phyloP scores from a whole-genome alignment of 2,329 filamentous ascomycete species.

The Fusarium sp. region DNA sequence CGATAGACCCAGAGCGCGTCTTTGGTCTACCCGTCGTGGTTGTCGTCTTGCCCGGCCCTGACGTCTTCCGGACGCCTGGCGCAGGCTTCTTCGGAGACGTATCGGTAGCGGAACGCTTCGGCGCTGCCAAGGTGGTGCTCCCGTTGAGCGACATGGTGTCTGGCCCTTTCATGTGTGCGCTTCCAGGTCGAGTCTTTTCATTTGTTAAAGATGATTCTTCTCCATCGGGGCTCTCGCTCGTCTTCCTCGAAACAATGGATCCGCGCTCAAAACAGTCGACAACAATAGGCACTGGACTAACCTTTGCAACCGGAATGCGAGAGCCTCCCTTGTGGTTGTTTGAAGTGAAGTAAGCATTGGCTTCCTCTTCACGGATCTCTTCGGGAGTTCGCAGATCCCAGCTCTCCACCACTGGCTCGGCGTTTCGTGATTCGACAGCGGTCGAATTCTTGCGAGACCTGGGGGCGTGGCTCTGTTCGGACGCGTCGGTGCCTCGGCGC shows the following conservation, averaged over 20 bases:
- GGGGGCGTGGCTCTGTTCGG: constrained; percentile 42
- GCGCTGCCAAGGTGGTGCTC: constrained; percentile 37
- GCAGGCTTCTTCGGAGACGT: constrained; percentile 66
- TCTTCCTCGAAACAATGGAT: constrained; percentile 72
- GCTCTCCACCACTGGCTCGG: constrained; percentile 57
- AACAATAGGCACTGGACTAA: constrained; percentile 82
- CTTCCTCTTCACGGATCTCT: constrained; percentile 76
- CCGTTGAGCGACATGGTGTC: constrained; percentile 37
- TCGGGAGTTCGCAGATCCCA: constrained; percentile 84
- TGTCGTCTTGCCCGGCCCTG: constrained; percentile 56
- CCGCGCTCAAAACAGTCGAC: constrained; percentile 80
- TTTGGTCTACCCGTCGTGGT: constrained; percentile 65
- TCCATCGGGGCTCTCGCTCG: constrained; percentile 67
- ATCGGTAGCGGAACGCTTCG: constrained; percentile 61
- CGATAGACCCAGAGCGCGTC: constrained; percentile 69
- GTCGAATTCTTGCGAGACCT: constrained; percentile 61
- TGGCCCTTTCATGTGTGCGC: constrained; percentile 67
- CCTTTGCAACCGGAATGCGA: constrained; percentile 86
- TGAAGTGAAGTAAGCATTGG: constrained; percentile 62
- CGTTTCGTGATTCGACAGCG: constrained; percentile 52
- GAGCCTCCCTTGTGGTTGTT: constrained; percentile 74
- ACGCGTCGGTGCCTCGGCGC: constrained; percentile 48
- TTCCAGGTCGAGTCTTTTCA: constrained; percentile 75
- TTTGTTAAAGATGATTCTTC: constrained; percentile 67
- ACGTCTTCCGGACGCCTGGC: constrained; percentile 57